These are phyloP conservation scores for Plasmodium vinckei DNA, from an alignment of 169 alveolate species.

Conservation along the genomic window DNA sequence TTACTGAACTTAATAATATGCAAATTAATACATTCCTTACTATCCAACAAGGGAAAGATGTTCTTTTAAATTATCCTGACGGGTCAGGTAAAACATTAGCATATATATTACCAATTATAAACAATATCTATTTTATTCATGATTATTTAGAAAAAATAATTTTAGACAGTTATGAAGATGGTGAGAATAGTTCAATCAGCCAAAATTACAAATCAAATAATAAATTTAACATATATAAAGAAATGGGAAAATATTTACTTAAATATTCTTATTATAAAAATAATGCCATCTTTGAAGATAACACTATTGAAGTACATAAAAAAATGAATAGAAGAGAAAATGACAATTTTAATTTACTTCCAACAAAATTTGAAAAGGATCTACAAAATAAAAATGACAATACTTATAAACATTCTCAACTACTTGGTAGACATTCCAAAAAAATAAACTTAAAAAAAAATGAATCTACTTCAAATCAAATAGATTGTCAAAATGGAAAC, in stretches of 20 bases:
- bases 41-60: conserved; percentile 85
- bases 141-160: conserved; percentile 81
- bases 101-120: conserved; percentile 82
- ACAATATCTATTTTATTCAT: conserved; percentile 83
- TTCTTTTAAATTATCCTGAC: conserved; percentile 69
- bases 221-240: conserved; percentile 70
- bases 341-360: conserved; percentile 20
- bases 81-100: conserved; percentile 87
- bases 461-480: neutral
- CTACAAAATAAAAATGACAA: neutral
- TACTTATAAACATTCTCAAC: neutral
- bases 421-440: conserved; percentile 5
- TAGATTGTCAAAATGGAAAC: neutral
- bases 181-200: neutral
- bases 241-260: conserved; percentile 72
- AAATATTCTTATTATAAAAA: conserved; percentile 54
- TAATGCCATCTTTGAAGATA: conserved; percentile 41
- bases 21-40: conserved; percentile 81
- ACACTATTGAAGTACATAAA: conserved; percentile 13
- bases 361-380: conserved; percentile 1
- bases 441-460: neutral
- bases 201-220: conserved; percentile 67
- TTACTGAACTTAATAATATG: conserved; percentile 76
- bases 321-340: conserved; percentile 14
- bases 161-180: conserved; percentile 23